Evolutionary conservation across 805 yeast species (phyloP), one percentile per base, ranked within the genome.

Genomic region (Yarrowia sp.): DNA sequence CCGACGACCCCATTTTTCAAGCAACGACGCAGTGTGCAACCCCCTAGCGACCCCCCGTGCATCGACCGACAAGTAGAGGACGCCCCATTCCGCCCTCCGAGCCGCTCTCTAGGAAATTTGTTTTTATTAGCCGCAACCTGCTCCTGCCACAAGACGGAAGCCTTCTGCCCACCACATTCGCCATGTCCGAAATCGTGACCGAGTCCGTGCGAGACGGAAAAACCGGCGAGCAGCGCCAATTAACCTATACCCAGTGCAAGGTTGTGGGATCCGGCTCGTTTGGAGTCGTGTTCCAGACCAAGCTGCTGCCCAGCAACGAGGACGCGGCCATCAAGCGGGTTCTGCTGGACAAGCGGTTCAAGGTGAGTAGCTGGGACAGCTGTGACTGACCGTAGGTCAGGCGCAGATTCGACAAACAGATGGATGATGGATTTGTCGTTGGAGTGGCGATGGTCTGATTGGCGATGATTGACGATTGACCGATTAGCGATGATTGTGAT

Each of bases 261-360:
- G 92, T 92, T 82, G 95, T 93, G 44, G 99, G 99, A n/a, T 96
- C 90, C 76, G 99, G 99, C 11, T 92, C 98, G n/a, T 95, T 95
- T 78, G 99, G 99, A 2, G 92, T 92, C 35, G 99, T 95, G n/a
- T 92, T 91, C 74, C 95, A 90, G 70, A 91, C 97, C 7, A 85
- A 84, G 66, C 80, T 95, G 41, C 73, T 83, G 67, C 92, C 93
- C 17, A 81, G 88, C 22, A 85, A 88, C 67, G 89, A 87, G 70
- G 83, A 85, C 44, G 96, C 93, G 19, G 99, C 99, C 59, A 91
- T 95, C 73, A 95, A 95, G 77, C 84, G 96, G 70, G 99, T 95
- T n/a, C 81, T 93, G 26, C 98, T 95, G 75, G 99, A 95, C 77
- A 90, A 88, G 73, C 80, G 98, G 54, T 95, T 92, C 82, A 61